Evolutionary conservation across 1,284 basidiomycete species (phyloP).

Genomic region (Mycosarcoma mackinlayi): DNA sequence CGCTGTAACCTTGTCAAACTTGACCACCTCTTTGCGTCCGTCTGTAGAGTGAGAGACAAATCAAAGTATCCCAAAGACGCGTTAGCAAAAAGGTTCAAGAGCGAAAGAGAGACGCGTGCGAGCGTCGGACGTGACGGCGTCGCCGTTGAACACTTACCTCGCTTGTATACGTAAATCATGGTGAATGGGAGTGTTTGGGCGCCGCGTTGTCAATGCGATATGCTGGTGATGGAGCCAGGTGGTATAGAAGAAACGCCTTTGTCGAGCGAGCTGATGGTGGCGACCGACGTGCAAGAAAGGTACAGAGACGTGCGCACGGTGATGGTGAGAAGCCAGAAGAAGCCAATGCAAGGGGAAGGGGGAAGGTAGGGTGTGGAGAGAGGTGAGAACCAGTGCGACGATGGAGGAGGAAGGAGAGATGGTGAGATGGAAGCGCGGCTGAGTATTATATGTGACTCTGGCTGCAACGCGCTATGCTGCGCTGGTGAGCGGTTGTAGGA

Average conservation of each 20-base stretch:
- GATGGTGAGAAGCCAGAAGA: slow-evolving; percentile 3
- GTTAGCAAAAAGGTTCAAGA: slow-evolving; percentile 3
- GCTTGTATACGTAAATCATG: slow-evolving; percentile 68
- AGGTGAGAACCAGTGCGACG: slow-evolving; percentile 23
- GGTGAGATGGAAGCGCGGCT: slow-evolving; percentile 5
- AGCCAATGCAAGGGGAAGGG: neutral
- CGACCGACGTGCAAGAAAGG: slow-evolving; percentile 5
- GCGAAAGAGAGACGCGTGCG: neutral
- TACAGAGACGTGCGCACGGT: slow-evolving; percentile 22
- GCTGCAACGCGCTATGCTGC: slow-evolving; percentile 6
- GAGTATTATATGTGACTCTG: slow-evolving; percentile 39
- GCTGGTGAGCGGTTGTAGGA: slow-evolving; percentile 14
- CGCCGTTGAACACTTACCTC: too few species aligned
- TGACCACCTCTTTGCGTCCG: slow-evolving; percentile 66
- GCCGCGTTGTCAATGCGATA: slow-evolving; percentile 12
- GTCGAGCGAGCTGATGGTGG: slow-evolving; percentile 3
- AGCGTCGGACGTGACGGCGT: too few species aligned
- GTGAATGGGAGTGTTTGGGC: slow-evolving; percentile 10
- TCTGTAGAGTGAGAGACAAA: slow-evolving; percentile 31
- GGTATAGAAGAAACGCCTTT: slow-evolving; percentile 18
- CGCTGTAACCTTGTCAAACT: slow-evolving; percentile 71
- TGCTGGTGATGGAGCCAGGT: slow-evolving; percentile 9
- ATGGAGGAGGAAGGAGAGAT: slow-evolving; percentile 37
- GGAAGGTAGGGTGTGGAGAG: slow-evolving; percentile 9
- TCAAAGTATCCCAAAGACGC: neutral